Percentiles rank a stretch among this genome's conserved stretches.
Evolutionary conservation across 805 yeast species (phyloP).

Genomic region (Hanseniaspora occidentalis): DNA sequence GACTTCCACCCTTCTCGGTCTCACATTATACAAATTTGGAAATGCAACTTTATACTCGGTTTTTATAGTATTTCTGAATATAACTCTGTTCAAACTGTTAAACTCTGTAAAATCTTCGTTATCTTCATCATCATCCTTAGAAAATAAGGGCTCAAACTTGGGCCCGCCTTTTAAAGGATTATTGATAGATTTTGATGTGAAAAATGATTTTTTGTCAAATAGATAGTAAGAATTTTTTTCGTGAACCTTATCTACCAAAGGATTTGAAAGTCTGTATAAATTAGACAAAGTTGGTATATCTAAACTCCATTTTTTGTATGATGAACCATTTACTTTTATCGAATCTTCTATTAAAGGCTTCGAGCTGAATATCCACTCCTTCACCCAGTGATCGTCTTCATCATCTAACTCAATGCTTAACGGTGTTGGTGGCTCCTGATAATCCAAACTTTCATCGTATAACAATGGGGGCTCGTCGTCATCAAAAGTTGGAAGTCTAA

Average conservation of each 20-base stretch:
- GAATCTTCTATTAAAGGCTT: slow-evolving; percentile 55
- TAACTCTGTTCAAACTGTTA: slow-evolving; percentile 76
- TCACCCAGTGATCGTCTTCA: slow-evolving; percentile 44
- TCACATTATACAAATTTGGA: slow-evolving; percentile 73
- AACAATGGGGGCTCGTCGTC: slow-evolving; percentile 92
- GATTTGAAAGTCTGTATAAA: slow-evolving; percentile 56
- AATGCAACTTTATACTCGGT: slow-evolving; percentile 81
- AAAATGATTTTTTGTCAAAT: slow-evolving; percentile 68
- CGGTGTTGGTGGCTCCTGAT: slow-evolving; percentile 59
- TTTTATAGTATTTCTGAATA: slow-evolving; percentile 62
- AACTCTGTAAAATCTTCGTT: slow-evolving; percentile 77
- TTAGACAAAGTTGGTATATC: slow-evolving; percentile 49
- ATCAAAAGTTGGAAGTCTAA: slow-evolving; percentile 92
- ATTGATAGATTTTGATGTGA: slow-evolving; percentile 85
- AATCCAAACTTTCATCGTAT: slow-evolving; percentile 70
- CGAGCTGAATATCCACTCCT: slow-evolving; percentile 73
- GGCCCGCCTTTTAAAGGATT: slow-evolving; percentile 93
- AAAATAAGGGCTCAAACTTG: slow-evolving; percentile 75
- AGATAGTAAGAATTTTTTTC: slow-evolving; percentile 55
- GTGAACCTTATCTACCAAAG: slow-evolving; percentile 45
- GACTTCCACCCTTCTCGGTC: slow-evolving; percentile 50
- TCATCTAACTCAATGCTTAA: slow-evolving; percentile 55
- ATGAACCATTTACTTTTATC: slow-evolving; percentile 53
- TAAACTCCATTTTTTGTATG: slow-evolving; percentile 64
- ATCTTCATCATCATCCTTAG: slow-evolving; percentile 45